These are phyloP conservation scores for Ceratobasidium sp. DNA, from an alignment of 1,284 basidiomycete species.

Conservation along the genomic window DNA sequence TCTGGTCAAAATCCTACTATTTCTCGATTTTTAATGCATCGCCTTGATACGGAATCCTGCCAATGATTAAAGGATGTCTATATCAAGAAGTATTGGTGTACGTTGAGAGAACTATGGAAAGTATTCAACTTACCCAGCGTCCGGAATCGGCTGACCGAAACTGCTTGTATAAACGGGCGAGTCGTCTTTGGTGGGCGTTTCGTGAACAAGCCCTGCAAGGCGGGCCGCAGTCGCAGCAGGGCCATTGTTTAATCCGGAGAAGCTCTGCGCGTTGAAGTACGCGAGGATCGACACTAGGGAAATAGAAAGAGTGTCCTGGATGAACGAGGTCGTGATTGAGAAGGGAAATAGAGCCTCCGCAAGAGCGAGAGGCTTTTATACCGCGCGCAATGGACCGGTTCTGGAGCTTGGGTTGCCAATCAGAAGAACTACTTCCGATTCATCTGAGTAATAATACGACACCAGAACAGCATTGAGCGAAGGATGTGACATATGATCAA, in stretches of 20 bases:
- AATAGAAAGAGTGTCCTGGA: slow-evolving; percentile 54
- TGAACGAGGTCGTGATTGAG: slow-evolving; percentile 53
- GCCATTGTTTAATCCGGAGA: slow-evolving; percentile 56
- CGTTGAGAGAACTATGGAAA: not conserved
- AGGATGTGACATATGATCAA: not conserved
- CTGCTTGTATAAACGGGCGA: slow-evolving; percentile 55
- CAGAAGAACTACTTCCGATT: not conserved
- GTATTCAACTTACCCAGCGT: slow-evolving; percentile 48
- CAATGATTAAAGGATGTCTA: slow-evolving; percentile 55
- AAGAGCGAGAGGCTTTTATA: slow-evolving; percentile 3
- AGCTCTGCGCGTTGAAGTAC: slow-evolving; percentile 54
- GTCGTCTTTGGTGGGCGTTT: slow-evolving; percentile 54
- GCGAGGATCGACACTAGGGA: slow-evolving; percentile 56
- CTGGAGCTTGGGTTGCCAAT: not conserved
- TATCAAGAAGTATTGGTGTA: not conserved
- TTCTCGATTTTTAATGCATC: slow-evolving; percentile 56
- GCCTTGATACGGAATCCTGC: slow-evolving; percentile 55
- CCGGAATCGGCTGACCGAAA: slow-evolving; percentile 56
- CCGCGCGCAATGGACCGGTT: not conserved
- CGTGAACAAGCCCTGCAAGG: slow-evolving; percentile 54
- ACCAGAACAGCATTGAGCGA: not conserved
- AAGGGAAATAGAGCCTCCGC: too few species aligned
- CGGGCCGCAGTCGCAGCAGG: slow-evolving; percentile 55
- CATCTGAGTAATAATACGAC: not conserved
- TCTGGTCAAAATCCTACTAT: slow-evolving; percentile 56